Evolutionary conservation across 305 asterid genomes (phyloP).

Genomic region (Solanum hybrid): DNA sequence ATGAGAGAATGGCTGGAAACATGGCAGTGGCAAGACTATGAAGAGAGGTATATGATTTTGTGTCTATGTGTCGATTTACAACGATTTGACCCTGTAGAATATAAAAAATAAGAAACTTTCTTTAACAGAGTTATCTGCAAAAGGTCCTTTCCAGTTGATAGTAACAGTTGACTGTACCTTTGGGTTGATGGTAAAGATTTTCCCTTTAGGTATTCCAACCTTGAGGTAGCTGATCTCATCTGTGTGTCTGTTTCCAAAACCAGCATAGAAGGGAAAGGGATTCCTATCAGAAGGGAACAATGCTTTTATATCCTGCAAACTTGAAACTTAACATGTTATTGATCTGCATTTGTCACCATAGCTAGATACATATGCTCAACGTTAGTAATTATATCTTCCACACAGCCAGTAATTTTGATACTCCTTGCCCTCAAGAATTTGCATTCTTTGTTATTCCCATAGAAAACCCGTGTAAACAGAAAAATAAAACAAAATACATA

Average conservation of each 20-base stretch:
- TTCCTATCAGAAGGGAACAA: conserved; percentile 74
- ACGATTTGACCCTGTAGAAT: conserved; percentile 73
- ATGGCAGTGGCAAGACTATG: conserved; percentile 76
- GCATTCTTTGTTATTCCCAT: not conserved
- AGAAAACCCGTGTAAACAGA: not conserved
- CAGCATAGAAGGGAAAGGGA: conserved; percentile 98
- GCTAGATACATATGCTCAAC: not conserved
- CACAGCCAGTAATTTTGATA: not conserved
- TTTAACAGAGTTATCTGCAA: conserved; percentile 3
- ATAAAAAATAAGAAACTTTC: not conserved
- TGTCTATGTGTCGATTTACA: conserved; percentile 65
- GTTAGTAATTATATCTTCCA: not conserved
- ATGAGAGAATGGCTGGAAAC: conserved; percentile 60
- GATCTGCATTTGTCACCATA: not conserved
- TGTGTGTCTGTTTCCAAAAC: conserved; percentile 92
- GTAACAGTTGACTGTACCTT: conserved; percentile 41
- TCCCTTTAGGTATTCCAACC: conserved; percentile 90
- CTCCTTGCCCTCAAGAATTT: not conserved
- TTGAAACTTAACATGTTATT: not conserved
- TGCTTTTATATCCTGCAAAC: conserved; percentile 70
- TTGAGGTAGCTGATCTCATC: conserved; percentile 93
- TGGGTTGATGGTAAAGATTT: conserved; percentile 87
- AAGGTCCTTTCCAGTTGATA: not conserved
- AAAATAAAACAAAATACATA: not conserved
- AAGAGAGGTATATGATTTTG: conserved; percentile 65